Conservation (phyloP, 805 yeast species). For the Lachancea sp. region DNA sequence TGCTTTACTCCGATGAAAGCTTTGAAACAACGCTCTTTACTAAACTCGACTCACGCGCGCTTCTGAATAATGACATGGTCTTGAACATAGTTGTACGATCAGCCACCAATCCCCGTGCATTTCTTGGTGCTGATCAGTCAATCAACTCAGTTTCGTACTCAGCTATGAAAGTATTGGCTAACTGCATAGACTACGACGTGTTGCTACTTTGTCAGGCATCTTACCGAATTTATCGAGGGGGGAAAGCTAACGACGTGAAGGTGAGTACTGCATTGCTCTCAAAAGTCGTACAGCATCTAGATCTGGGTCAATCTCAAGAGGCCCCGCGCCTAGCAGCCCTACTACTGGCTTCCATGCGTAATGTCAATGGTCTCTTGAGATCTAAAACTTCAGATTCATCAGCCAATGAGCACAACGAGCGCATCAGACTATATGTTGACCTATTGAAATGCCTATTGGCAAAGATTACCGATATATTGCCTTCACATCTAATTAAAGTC, state of each 20-base stretch:
- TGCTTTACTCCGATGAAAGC: conserved; percentile 25
- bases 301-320: conserved; percentile 15
- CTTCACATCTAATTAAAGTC: conserved; percentile 34
- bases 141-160: conserved; percentile 31
- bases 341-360: conserved; percentile 26
- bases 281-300: conserved; percentile 9
- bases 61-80: conserved; percentile 34
- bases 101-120: conserved; percentile 29
- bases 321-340: conserved; percentile 30
- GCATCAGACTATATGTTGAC: conserved; percentile 26
- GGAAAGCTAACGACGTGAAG: conserved; percentile 23
- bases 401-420: conserved; percentile 23
- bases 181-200: conserved; percentile 43
- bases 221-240: conserved; percentile 31
- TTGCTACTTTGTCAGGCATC: conserved; percentile 38
- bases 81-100: conserved; percentile 31
- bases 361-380: conserved; percentile 30
- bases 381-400: conserved; percentile 18
- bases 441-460: conserved; percentile 33
- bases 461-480: conserved; percentile 38
- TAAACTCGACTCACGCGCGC: conserved; percentile 45
- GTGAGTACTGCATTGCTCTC: conserved; percentile 30
- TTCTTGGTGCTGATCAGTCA: conserved; percentile 26
- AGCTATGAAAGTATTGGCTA: conserved; percentile 36
- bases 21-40: conserved; percentile 37